Evolutionary conservation across 352 stramenopile genomes (phyloP).

Genomic region (Nothophytophthora sp.): DNA sequence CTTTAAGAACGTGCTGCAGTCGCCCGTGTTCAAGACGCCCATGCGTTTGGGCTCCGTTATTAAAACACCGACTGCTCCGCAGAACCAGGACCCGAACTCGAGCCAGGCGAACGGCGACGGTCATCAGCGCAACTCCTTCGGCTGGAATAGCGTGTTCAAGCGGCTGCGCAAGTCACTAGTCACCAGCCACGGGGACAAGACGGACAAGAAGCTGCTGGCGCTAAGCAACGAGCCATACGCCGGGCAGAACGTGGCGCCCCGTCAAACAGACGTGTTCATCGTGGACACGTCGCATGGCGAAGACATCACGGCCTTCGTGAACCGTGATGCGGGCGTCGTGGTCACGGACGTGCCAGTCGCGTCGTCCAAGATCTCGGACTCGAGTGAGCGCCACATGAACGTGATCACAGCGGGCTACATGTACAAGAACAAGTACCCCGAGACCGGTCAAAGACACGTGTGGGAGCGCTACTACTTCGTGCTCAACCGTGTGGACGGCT

Average conservation of each 20-base stretch:
- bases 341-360: slow-evolving; percentile 55
- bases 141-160: slow-evolving; percentile 85
- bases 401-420: slow-evolving; percentile 85
- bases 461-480: slow-evolving; percentile 90
- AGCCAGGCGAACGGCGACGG: slow-evolving; percentile 28
- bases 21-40: slow-evolving; percentile 78
- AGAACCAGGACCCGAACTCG: slow-evolving; percentile 21
- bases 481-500: slow-evolving; percentile 70
- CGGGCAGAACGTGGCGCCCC: slow-evolving; percentile 37
- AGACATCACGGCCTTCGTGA: slow-evolving; percentile 80
- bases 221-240: slow-evolving; percentile 75
- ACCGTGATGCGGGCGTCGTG: slow-evolving; percentile 71
- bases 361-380: slow-evolving; percentile 30
- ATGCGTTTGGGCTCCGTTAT: slow-evolving; percentile 82
- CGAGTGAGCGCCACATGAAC: slow-evolving; percentile 36
- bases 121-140: slow-evolving; percentile 56
- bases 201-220: slow-evolving; percentile 71
- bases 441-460: slow-evolving; percentile 76
- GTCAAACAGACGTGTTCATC: slow-evolving; percentile 71
- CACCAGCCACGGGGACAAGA: slow-evolving; percentile 55
- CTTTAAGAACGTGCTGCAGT: slow-evolving; percentile 86
- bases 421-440: slow-evolving; percentile 88
- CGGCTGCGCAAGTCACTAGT: slow-evolving; percentile 79
- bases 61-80: slow-evolving; percentile 46
- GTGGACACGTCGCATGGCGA: slow-evolving; percentile 82